phyloP scores from a whole-genome alignment of 805 yeast species.

The Lachancea dasiensis region DNA sequence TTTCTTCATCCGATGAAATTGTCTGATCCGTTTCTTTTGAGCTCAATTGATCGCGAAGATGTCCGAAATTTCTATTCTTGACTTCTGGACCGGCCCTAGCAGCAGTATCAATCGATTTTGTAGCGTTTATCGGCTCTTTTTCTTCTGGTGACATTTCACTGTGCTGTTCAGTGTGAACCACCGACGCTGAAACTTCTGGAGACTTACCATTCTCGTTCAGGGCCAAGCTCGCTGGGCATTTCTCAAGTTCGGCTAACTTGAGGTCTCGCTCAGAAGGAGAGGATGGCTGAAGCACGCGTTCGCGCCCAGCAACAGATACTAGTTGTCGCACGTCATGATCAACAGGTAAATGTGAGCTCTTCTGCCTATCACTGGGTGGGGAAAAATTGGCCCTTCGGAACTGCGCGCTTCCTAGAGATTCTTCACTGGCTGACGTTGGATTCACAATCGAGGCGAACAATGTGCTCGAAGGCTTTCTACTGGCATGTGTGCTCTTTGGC shows the following conservation, averaged over 20 bases:
- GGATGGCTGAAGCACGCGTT: too few species aligned
- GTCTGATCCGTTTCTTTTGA: not conserved
- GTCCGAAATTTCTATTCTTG: not conserved
- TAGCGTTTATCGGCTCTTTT: not conserved
- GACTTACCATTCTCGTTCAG: too few species aligned
- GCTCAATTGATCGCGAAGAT: not conserved
- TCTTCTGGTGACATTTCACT: not conserved
- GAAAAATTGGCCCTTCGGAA: not conserved
- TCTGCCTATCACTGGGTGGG: not conserved
- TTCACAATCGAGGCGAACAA: constrained; percentile 21
- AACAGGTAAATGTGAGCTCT: not conserved
- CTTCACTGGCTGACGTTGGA: constrained; percentile 5
- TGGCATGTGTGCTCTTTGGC: constrained; percentile 5
- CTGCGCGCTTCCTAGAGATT: constrained; percentile 5
- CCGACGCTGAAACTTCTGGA: too few species aligned
- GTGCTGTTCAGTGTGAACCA: too few species aligned
- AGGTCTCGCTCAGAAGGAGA: too few species aligned
- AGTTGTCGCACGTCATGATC: not conserved
- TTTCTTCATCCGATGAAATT: constrained; percentile 9
- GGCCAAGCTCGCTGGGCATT: too few species aligned
- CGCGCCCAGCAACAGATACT: too few species aligned
- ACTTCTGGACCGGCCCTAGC: not conserved
- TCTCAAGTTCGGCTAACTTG: too few species aligned
- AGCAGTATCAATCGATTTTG: not conserved
- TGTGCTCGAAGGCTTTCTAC: constrained; percentile 26